Percentiles rank a stretch among this genome's conserved stretches.
Conservation (phyloP, 2,329 filamentous ascomycete species). For the Fusarium sp. region DNA sequence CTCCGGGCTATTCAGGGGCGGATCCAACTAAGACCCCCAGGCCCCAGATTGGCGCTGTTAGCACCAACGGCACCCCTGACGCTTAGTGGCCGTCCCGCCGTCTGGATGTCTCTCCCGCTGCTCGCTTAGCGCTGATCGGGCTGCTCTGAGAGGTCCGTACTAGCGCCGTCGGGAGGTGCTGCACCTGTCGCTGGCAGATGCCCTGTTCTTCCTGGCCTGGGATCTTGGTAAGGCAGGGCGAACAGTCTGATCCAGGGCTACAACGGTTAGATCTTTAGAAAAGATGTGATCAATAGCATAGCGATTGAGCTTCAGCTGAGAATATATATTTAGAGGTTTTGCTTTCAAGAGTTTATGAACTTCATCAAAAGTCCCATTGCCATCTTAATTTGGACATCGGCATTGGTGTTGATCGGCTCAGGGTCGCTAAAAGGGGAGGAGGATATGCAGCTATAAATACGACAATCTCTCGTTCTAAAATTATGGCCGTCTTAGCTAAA, state of each 20-base stretch:
- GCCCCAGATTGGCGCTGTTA: slow-evolving; percentile 50
- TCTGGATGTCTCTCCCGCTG: slow-evolving; percentile 41
- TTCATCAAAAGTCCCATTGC: slow-evolving; percentile 11
- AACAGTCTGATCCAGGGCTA: background rate
- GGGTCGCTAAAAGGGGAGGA: slow-evolving; percentile 28
- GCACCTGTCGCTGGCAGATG: slow-evolving; percentile 23
- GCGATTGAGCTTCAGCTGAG: background rate
- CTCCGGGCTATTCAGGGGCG: slow-evolving; percentile 43
- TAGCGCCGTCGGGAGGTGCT: slow-evolving; percentile 42
- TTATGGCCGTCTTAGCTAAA: slow-evolving; percentile 21
- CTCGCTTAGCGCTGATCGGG: slow-evolving; percentile 48
- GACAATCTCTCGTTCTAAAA: slow-evolving; percentile 24
- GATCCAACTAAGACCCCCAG: slow-evolving; percentile 45
- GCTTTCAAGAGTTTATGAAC: background rate
- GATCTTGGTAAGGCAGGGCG: slow-evolving; percentile 21
- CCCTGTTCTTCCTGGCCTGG: slow-evolving; percentile 9
- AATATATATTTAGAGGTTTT: background rate
- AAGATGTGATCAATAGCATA: background rate
- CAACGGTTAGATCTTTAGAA: slow-evolving; percentile 15
- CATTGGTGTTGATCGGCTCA: slow-evolving; percentile 27
- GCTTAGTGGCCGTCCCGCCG: slow-evolving; percentile 46
- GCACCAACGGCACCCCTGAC: slow-evolving; percentile 45
- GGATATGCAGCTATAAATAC: slow-evolving; percentile 32
- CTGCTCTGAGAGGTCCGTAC: slow-evolving; percentile 42
- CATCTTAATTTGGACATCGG: slow-evolving; percentile 19